Base-by-base conservation (phyloP, 2,329 filamentous ascomycete species). In the Sporothrix brunneoviolacea region DNA sequence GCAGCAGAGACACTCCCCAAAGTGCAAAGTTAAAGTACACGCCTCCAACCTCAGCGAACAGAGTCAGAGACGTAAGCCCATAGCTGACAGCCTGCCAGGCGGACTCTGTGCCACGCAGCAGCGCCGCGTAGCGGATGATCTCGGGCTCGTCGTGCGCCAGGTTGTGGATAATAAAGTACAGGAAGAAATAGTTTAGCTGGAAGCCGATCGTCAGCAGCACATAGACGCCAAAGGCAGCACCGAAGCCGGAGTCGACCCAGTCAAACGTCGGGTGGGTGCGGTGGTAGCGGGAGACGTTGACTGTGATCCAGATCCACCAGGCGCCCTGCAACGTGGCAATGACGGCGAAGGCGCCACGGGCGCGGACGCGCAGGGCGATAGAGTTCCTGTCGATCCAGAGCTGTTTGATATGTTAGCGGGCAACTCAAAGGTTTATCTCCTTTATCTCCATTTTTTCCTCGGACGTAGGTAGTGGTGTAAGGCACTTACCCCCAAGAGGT, bases 31-130 rank as follows among this genome's bases (percentile, higher is more conserved):
- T 88, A 58, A 87, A 68, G 60, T 88, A 88, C 0, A 86, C 73
- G 15, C 73, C 80, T 3, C 83, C 84, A 3, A 86, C 74, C 44
- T 82, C 68, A 2, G 77, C 83, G 62, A 88, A 83, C 6, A 86
- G 62, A 0, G 70, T 66, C 9, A 87, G 57, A 3, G 80, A 82
- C 8, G 76, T 78, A 0, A 88, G 64, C 0, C 84, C 85, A 53
- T 88, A 89, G 59, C 82, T 85, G 15, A 89, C 66, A 7, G 84
- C 84, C 61, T 89, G 85, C 68, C 82, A 84, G 0, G 82, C 85
- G 1, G 82, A 86, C 64, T 89, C 84, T 0, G 82, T 85, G 1
- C 82, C 85, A 50, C 84, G 73, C 3, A 89, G 69, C 12, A 89
- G 65, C 0, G 82, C 83, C 0, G 84, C 77, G 59, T 84, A 82